Evolutionary conservation across 2,329 filamentous ascomycete species (phyloP).

Genomic region (Didymellaceae sp.): DNA sequence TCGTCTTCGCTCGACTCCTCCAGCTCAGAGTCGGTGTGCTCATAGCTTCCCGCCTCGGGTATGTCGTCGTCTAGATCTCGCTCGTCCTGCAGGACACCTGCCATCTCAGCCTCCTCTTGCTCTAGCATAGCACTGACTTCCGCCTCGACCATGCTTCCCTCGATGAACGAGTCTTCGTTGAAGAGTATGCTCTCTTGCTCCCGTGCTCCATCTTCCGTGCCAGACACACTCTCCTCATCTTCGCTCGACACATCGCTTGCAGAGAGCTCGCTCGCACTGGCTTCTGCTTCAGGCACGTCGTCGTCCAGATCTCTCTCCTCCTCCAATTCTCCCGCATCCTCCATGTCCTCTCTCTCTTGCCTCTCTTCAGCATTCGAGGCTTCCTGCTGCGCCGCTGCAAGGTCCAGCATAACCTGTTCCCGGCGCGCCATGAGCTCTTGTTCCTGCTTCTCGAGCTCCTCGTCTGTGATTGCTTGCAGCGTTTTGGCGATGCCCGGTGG

Average conservation of each 20-base stretch:
- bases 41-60: constrained; percentile 60
- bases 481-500: constrained; percentile 90
- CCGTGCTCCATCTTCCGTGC: constrained; percentile 50
- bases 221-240: constrained; percentile 19
- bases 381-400: constrained; percentile 66
- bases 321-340: constrained; percentile 31
- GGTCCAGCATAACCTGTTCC: constrained; percentile 74
- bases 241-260: constrained; percentile 46
- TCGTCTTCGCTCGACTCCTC: constrained; percentile 48
- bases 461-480: constrained; percentile 86
- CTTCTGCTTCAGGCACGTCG: constrained; percentile 51
- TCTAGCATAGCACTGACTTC: constrained; percentile 49
- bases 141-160: constrained; percentile 51
- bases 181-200: constrained; percentile 57
- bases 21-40: constrained; percentile 61
- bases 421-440: constrained; percentile 75
- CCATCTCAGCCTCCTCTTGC: constrained; percentile 56
- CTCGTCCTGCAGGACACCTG: constrained; percentile 55
- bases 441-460: constrained; percentile 86
- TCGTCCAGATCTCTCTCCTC: constrained; percentile 51
- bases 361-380: constrained; percentile 47
- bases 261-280: constrained; percentile 40
- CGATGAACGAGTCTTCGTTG: constrained; percentile 57
- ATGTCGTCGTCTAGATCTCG: constrained; percentile 59
- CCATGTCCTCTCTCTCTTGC: constrained; percentile 51